These are phyloP conservation scores for Hura crepitans DNA, from an alignment of 441 rosid genomes.

Conservation along the genomic window DNA sequence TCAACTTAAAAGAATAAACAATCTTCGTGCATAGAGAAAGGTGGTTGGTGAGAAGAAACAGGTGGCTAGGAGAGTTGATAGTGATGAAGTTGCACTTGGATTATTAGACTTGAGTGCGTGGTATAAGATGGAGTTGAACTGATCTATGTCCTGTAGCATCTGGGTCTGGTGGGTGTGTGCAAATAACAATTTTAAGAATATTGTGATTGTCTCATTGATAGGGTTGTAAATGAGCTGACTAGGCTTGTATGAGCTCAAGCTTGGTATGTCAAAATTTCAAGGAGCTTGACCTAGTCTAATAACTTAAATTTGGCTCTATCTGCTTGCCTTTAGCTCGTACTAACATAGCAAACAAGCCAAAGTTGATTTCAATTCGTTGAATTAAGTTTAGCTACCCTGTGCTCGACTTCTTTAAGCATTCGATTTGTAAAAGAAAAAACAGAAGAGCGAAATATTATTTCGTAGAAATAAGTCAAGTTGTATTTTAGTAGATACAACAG, in stretches of 20 bases:
- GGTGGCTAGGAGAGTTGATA: too few species aligned
- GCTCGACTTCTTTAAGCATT: background rate
- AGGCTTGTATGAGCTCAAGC: background rate
- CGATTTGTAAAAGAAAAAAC: background rate
- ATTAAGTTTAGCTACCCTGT: background rate
- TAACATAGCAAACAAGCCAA: too few species aligned
- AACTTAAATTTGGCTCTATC: background rate
- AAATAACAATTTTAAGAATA: background rate
- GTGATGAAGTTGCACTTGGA: background rate
- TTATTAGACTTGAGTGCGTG: slow-evolving; percentile 2
- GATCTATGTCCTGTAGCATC: background rate
- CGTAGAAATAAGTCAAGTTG: background rate
- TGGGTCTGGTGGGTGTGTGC: background rate
- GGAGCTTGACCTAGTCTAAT: background rate
- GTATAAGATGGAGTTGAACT: background rate
- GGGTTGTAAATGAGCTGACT: background rate
- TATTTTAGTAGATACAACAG: background rate
- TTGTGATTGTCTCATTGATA: background rate
- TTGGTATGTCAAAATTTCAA: background rate
- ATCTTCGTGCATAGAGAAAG: background rate
- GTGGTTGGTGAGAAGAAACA: background rate
- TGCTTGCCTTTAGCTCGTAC: slow-evolving; percentile 1
- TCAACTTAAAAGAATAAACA: background rate
- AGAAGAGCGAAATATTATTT: background rate
- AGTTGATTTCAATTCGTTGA: background rate